A percentile compares a stretch with the other conserved stretches of the same genome.
Evolutionary conservation across 139 green algal species (phyloP).

Genomic region (Chlamydomonas sp.): DNA sequence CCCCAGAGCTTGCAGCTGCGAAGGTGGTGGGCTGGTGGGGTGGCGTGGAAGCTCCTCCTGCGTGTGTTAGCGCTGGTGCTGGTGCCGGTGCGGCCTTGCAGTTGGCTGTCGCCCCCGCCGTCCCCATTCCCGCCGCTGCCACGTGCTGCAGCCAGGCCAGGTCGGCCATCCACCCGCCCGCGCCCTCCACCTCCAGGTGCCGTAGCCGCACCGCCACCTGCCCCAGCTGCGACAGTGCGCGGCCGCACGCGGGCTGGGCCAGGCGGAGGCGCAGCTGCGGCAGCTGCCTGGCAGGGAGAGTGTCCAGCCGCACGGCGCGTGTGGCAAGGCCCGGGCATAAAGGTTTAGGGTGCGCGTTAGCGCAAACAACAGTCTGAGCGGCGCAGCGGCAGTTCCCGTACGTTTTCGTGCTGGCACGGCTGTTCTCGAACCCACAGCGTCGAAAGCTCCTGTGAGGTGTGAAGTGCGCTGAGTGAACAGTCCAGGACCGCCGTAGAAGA

Average conservation of each 20-base stretch:
- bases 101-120: not conserved
- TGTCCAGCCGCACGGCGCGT: not conserved
- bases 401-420: no score
- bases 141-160: not conserved
- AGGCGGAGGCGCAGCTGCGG: conserved; percentile 15
- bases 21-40: not conserved
- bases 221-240: conserved; percentile 20
- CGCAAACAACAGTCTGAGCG: no score
- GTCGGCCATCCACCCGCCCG: not conserved
- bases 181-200: conserved; percentile 35
- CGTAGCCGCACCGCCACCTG: conserved; percentile 10
- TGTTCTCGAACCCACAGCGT: no score
- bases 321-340: not conserved
- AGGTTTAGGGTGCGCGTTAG: no score
- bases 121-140: not conserved
- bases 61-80: not conserved
- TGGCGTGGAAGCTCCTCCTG: not conserved
- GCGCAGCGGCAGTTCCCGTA: no score
- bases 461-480: no score
- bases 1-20: not conserved
- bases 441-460: no score
- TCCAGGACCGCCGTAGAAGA: no score
- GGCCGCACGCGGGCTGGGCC: not conserved
- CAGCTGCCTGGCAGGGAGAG: conserved; percentile 14
- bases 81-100: not conserved